These are phyloP conservation scores for Fusarium sororula DNA, from an alignment of 2,329 filamentous ascomycete genomes.

Conservation along the genomic window DNA sequence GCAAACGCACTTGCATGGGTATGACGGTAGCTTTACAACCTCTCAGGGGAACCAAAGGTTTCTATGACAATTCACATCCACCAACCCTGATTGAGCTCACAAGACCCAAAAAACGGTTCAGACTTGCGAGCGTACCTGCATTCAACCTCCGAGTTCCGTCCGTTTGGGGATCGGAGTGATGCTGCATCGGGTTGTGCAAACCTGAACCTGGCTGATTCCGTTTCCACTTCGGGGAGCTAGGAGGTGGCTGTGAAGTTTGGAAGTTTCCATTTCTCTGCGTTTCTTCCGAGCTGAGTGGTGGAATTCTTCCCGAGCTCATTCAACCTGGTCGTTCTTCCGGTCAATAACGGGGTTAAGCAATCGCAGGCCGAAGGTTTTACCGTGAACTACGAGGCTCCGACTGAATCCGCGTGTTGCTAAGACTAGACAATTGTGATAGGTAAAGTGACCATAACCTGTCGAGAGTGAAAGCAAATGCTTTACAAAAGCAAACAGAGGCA, in stretches of 20 bases:
- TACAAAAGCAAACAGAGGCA: background rate
- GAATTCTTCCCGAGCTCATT: background rate
- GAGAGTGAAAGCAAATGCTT: background rate
- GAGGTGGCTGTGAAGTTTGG: conserved; percentile 12
- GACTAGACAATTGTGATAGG: background rate
- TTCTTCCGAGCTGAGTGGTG: conserved; percentile 27
- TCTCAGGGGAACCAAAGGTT: conserved; percentile 11
- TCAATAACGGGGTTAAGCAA: background rate
- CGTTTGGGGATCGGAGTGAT: conserved; percentile 7
- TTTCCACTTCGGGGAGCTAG: conserved; percentile 8
- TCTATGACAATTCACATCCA: background rate
- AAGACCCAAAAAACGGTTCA: background rate
- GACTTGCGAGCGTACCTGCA: conserved; percentile 16
- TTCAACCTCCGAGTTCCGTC: background rate
- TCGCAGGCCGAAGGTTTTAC: background rate
- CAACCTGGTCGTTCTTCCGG: background rate
- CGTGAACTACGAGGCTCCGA: background rate
- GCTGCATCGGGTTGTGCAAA: conserved; percentile 12
- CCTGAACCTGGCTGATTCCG: conserved; percentile 9
- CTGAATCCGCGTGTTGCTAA: background rate
- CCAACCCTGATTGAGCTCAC: background rate
- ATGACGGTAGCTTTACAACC: background rate
- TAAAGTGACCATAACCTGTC: background rate
- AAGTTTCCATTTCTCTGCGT: conserved; percentile 7
- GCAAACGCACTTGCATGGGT: background rate